phyloP scores from a whole-genome alignment of 176 grass and related monocot genomes.

The Metroxylon sagu region DNA sequence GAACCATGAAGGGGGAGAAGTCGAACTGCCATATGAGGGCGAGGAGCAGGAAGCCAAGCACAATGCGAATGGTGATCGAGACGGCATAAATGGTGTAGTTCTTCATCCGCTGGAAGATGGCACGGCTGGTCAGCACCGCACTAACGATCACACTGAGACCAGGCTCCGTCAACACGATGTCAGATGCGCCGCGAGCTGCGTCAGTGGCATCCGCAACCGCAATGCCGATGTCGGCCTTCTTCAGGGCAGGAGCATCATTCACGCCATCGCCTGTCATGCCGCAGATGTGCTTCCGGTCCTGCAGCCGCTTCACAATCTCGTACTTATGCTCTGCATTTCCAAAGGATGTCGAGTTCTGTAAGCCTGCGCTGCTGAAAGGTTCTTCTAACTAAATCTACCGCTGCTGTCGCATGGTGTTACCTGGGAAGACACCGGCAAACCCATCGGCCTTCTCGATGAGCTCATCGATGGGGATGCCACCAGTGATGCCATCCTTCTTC shows the following conservation, averaged over 20 bases:
- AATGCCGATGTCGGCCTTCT: slow-evolving; percentile 91
- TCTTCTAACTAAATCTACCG: too few species aligned
- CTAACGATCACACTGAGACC: slow-evolving; percentile 77
- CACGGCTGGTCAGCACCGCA: slow-evolving; percentile 62
- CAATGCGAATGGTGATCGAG: slow-evolving; percentile 81
- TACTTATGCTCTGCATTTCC: slow-evolving; percentile 69
- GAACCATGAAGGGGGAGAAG: slow-evolving; percentile 87
- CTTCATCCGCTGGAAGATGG: slow-evolving; percentile 92
- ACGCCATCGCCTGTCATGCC: slow-evolving; percentile 91
- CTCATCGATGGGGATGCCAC: slow-evolving; percentile 47
- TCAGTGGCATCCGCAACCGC: slow-evolving; percentile 77
- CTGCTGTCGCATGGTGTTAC: not conserved
- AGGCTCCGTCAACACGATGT: slow-evolving; percentile 83
- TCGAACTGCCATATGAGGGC: slow-evolving; percentile 77
- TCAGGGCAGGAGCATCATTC: slow-evolving; percentile 84
- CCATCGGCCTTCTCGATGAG: slow-evolving; percentile 86
- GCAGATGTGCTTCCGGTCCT: slow-evolving; percentile 70
- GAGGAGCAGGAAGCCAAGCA: slow-evolving; percentile 73
- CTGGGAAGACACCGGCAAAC: slow-evolving; percentile 84
- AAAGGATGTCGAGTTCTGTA: too few species aligned
- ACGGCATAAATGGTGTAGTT: slow-evolving; percentile 97
- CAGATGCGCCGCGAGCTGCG: slow-evolving; percentile 57
- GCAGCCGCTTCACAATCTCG: slow-evolving; percentile 72
- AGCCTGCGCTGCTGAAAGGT: too few species aligned
- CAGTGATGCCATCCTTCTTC: slow-evolving; percentile 30